Conservation (phyloP, 75 land plant species). For the Cryptomeria japonica region DNA sequence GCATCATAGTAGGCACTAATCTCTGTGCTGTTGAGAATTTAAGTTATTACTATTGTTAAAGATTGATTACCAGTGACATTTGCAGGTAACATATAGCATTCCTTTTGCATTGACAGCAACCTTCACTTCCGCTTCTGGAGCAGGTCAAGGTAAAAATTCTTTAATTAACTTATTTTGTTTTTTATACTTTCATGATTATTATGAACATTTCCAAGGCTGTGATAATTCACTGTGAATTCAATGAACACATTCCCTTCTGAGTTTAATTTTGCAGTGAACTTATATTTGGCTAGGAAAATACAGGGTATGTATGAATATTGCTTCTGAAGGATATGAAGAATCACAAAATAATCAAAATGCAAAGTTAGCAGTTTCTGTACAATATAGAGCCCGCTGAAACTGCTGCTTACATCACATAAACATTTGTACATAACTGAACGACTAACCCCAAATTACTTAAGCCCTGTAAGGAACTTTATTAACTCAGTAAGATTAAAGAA, state of each 20-base stretch:
- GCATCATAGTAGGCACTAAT: not conserved
- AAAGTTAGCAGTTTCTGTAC: not conserved
- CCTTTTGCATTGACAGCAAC: constrained; percentile 88
- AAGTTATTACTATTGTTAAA: not conserved
- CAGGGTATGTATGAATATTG: not conserved
- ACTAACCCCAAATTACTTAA: not conserved
- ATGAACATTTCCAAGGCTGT: not conserved
- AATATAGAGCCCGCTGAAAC: not conserved
- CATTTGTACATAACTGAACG: not conserved
- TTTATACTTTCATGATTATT: not conserved
- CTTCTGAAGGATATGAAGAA: not conserved
- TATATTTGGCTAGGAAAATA: not conserved
- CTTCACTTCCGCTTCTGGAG: constrained; percentile 65
- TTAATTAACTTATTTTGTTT: not conserved
- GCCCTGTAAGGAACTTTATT: not conserved
- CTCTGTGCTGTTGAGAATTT: not conserved
- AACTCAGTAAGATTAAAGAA: not conserved
- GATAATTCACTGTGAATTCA: not conserved
- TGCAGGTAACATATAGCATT: constrained; percentile 90
- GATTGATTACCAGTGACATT: not conserved
- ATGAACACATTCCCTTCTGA: not conserved
- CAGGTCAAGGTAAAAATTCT: constrained; percentile 74
- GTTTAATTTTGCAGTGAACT: not conserved
- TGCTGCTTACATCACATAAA: not conserved
- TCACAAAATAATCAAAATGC: not conserved